Base-by-base conservation (phyloP, 345 rosid genomes). In the Carallia brachiata region DNA sequence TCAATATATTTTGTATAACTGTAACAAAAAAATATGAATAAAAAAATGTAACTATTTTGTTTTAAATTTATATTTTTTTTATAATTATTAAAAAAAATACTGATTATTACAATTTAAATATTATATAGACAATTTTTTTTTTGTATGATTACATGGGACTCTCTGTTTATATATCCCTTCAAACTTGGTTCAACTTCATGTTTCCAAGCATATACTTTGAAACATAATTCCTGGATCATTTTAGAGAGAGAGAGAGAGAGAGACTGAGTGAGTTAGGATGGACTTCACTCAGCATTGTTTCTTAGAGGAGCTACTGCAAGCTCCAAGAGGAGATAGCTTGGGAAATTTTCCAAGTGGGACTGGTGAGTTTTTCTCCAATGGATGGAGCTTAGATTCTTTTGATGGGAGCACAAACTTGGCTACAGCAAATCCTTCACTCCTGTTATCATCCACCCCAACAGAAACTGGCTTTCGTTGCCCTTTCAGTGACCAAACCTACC, bases 201-300 rank as follows among this genome's bases (percentile, higher is more conserved):
- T 56, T 27, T 56, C 60, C 60, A 56, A 56, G 5, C 60, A 19
- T 56, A 23, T 10, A 9, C 15, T 56, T 56, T 27, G 50, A 5
- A 44, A 44, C 16, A 44, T 44, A 44, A 9, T 30, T 56, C 31
- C 32, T 12, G 28, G 60, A 56, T 56, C 28, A 56, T 56, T 56
- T 30, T 56, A 70, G 69, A 59, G 54, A 62, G 73, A 63, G 74
- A 61, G 50, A 44, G 50, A 44, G 50, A 12, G 17, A 13, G 50
- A 44, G 48, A 44, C 15, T 9, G 48, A 44, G 48, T 9, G 15
- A 12, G 48, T 9, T 13, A 13, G 48, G 50, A 84, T 87, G 97
- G 97, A 91, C 86, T 85, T 88, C 16, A 73, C 79, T 30, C 89
- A 85, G 30, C 80, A 73, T 80, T 86, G 84, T 70, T 79, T 86